Conservation (phyloP, 1,139 yeast genomes). For the Lodderomyces pseudojiufengensis region DNA sequence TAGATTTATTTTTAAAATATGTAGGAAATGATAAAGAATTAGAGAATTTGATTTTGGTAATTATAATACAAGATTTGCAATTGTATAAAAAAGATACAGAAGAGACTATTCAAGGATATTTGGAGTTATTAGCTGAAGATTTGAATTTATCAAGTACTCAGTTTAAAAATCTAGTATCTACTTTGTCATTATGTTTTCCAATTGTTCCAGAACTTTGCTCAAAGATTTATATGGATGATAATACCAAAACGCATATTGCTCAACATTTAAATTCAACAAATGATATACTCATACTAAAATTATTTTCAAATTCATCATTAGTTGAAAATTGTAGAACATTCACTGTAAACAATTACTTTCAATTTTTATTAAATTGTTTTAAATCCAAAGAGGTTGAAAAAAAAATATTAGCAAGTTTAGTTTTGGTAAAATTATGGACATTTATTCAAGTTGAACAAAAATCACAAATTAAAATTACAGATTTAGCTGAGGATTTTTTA, state of each 20-base stretch:
- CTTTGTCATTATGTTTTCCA: slow-evolving; percentile 24
- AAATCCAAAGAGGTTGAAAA: slow-evolving; percentile 16
- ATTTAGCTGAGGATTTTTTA: slow-evolving; percentile 18
- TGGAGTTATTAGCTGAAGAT: slow-evolving; percentile 23
- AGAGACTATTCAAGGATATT: slow-evolving; percentile 21
- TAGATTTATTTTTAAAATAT: slow-evolving; percentile 21
- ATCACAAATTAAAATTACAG: slow-evolving; percentile 5
- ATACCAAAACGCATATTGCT: slow-evolving; percentile 17
- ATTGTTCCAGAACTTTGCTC: slow-evolving; percentile 22
- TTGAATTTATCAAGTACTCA: slow-evolving; percentile 11
- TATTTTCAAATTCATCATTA: slow-evolving; percentile 35
- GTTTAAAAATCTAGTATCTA: slow-evolving; percentile 22
- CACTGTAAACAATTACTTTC: slow-evolving; percentile 28
- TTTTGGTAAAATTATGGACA: slow-evolving; percentile 44
- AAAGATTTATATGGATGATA: slow-evolving; percentile 19
- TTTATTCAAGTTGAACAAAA: slow-evolving; percentile 24
- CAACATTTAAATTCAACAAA: neutral
- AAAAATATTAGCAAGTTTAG: slow-evolving; percentile 30
- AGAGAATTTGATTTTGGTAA: slow-evolving; percentile 22
- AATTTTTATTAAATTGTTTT: slow-evolving; percentile 18
- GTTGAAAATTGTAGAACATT: slow-evolving; percentile 34
- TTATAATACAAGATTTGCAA: slow-evolving; percentile 25
- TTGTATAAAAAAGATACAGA: slow-evolving; percentile 14
- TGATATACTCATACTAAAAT: slow-evolving; percentile 16
- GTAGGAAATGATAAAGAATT: slow-evolving; percentile 15